Percentiles rank a stretch among this genome's conserved stretches.
phyloP scores from a whole-genome alignment of 1,139 yeast species.

The Pichia sp. region DNA sequence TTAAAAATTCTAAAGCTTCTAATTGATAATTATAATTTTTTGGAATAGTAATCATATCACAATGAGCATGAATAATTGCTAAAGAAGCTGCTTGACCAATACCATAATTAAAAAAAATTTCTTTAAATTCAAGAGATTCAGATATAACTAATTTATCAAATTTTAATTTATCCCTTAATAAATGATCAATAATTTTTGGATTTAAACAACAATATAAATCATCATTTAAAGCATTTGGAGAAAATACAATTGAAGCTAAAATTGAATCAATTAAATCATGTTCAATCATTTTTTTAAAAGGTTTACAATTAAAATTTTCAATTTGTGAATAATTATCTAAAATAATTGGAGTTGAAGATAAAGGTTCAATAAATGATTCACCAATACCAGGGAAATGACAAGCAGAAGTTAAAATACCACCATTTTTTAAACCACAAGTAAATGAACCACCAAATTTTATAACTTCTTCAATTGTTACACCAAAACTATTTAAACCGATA shows the following conservation, averaged over 20 bases:
- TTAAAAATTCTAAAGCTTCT: slow-evolving; percentile 52
- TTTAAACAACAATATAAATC: slow-evolving; percentile 61
- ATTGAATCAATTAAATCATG: slow-evolving; percentile 49
- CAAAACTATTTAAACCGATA: slow-evolving; percentile 60
- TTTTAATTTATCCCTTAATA: slow-evolving; percentile 46
- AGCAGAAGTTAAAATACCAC: slow-evolving; percentile 53
- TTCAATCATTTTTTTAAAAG: slow-evolving; percentile 47
- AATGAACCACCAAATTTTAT: slow-evolving; percentile 49
- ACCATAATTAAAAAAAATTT: slow-evolving; percentile 56
- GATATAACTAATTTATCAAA: slow-evolving; percentile 58
- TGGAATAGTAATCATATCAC: slow-evolving; percentile 62
- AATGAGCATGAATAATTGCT: slow-evolving; percentile 54
- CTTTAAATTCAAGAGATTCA: slow-evolving; percentile 64
- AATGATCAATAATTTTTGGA: slow-evolving; percentile 49
- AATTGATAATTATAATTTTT: slow-evolving; percentile 51
- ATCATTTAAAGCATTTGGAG: slow-evolving; percentile 57
- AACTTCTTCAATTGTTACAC: slow-evolving; percentile 56
- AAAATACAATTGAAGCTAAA: slow-evolving; percentile 63
- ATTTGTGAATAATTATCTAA: slow-evolving; percentile 52
- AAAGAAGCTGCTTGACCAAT: slow-evolving; percentile 61
- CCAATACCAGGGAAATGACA: slow-evolving; percentile 70
- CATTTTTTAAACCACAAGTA: slow-evolving; percentile 49
- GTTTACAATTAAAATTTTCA: slow-evolving; percentile 44
- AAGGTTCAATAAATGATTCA: slow-evolving; percentile 51
- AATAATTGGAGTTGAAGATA: slow-evolving; percentile 54